A percentile compares a stretch with the other conserved stretches of the same genome.
phyloP scores from a whole-genome alignment of 2,329 filamentous ascomycete genomes.

The Chaetomium strumarium region DNA sequence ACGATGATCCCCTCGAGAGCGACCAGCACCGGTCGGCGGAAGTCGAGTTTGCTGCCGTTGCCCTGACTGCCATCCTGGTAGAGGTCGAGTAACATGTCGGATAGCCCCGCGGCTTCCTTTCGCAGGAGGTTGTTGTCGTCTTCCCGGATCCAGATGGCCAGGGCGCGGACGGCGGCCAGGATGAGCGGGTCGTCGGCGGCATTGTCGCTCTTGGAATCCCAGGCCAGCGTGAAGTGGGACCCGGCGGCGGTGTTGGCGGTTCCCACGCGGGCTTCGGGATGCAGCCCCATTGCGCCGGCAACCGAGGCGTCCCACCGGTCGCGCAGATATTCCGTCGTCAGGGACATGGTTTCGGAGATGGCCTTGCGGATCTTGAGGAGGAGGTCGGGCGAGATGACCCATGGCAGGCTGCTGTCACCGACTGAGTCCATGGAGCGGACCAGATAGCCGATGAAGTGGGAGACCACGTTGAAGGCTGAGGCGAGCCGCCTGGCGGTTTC shows the following conservation, averaged over 20 bases:
- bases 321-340: constrained; percentile 59
- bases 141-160: constrained; percentile 64
- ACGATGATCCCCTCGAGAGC: constrained; percentile 54
- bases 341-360: constrained; percentile 57
- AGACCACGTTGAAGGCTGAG: constrained; percentile 57
- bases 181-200: constrained; percentile 53
- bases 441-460: constrained; percentile 54
- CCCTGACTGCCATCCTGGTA: constrained; percentile 38
- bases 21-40: constrained; percentile 51
- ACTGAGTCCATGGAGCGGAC: constrained; percentile 47
- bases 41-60: constrained; percentile 39
- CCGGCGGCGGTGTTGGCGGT: constrained; percentile 35
- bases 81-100: constrained; percentile 59
- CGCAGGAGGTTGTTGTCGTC: constrained; percentile 57
- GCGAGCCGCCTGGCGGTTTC: constrained; percentile 48
- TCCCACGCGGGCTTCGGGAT: constrained; percentile 48
- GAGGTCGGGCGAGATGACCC: constrained; percentile 50
- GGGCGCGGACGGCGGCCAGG: constrained; percentile 49
- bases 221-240: constrained; percentile 43
- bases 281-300: constrained; percentile 56
- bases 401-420: constrained; percentile 27
- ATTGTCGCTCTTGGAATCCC: constrained; percentile 49
- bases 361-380: constrained; percentile 56
- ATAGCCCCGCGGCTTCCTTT: constrained; percentile 51
- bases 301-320: constrained; percentile 64